Evolutionary conservation across 768 basidiomycete species (phyloP).

Genomic region (Amanita thiersii): DNA sequence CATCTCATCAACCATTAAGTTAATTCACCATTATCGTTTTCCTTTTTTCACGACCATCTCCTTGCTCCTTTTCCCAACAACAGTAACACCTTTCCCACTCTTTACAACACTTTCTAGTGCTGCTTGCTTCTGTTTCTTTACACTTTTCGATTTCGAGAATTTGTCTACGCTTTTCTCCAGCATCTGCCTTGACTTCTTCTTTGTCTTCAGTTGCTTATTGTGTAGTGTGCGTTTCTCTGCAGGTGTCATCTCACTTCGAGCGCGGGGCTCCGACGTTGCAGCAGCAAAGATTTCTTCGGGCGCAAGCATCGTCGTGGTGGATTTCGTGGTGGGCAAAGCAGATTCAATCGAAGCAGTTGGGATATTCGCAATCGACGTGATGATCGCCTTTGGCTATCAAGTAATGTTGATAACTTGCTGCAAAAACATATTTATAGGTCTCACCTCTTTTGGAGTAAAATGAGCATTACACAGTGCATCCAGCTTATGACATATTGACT

Average conservation of each 20-base stretch:
- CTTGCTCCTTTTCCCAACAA: conserved; percentile 60
- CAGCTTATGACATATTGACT: conserved; percentile 76
- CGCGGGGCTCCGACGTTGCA: conserved; percentile 43
- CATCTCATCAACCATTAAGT: too few species aligned
- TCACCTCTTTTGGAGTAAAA: conserved; percentile 88
- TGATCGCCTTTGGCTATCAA: conserved; percentile 76
- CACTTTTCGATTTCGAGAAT: conserved; percentile 47
- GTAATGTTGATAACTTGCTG: neutral
- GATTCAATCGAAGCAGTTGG: conserved; percentile 83
- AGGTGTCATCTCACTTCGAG: conserved; percentile 78
- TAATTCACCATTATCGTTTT: conserved; percentile 3
- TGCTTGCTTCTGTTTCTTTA: conserved; percentile 78
- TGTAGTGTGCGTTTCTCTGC: conserved; percentile 69
- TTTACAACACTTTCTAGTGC: conserved; percentile 80
- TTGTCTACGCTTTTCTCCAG: conserved; percentile 62
- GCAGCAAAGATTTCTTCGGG: conserved; percentile 87
- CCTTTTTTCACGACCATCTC: conserved; percentile 3
- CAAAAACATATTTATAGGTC: conserved; percentile 17
- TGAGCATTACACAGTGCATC: conserved; percentile 94
- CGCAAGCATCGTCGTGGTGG: conserved; percentile 73
- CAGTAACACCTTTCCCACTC: conserved; percentile 77
- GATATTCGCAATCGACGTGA: conserved; percentile 77
- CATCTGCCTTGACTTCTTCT: conserved; percentile 57
- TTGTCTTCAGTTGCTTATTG: conserved; percentile 60
- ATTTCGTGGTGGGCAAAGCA: conserved; percentile 77